A percentile compares a stretch with the other conserved stretches of the same genome.
Evolutionary conservation across 2,329 filamentous ascomycete genomes (phyloP).

Genomic region (Colletotrichum liriopes): DNA sequence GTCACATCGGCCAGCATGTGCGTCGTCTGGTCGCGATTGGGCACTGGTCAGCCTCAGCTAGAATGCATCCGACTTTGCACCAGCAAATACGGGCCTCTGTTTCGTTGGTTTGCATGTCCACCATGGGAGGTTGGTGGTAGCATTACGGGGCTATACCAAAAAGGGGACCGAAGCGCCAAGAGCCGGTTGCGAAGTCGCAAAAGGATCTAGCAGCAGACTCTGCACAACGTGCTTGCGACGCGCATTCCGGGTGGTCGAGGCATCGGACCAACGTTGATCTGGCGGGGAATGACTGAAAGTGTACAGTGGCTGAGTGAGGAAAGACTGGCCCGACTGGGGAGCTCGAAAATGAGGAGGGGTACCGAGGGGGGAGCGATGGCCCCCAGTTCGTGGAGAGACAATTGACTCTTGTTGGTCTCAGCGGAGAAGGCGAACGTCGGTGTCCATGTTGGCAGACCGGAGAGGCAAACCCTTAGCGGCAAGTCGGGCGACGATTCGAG

Average conservation of each 20-base stretch:
- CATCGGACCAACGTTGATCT: constrained; percentile 17
- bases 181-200: constrained; percentile 7
- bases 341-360: neutral
- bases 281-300: constrained; percentile 18
- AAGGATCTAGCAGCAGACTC: constrained; percentile 26
- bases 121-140: neutral
- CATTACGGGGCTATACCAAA: constrained; percentile 31
- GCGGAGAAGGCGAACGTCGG: neutral
- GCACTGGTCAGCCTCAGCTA: constrained; percentile 18
- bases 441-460: constrained; percentile 27
- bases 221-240: constrained; percentile 36
- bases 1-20: neutral
- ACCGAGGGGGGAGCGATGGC: neutral
- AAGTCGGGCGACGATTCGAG: constrained; percentile 20
- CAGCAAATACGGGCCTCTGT: constrained; percentile 11
- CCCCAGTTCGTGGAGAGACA: constrained; percentile 23
- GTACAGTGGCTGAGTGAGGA: constrained; percentile 18
- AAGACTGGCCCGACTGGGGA: neutral
- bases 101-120: constrained; percentile 5
- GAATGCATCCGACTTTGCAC: neutral
- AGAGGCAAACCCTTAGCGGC: constrained; percentile 28
- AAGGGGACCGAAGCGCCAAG: constrained; percentile 39
- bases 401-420: constrained; percentile 13
- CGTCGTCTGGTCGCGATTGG: constrained; percentile 13
- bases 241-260: constrained; percentile 38